Evolutionary conservation across 78 protist species (phyloP), one percentile per base, ranked within the genome.

Genomic region (Dictyostelium intermedium): DNA sequence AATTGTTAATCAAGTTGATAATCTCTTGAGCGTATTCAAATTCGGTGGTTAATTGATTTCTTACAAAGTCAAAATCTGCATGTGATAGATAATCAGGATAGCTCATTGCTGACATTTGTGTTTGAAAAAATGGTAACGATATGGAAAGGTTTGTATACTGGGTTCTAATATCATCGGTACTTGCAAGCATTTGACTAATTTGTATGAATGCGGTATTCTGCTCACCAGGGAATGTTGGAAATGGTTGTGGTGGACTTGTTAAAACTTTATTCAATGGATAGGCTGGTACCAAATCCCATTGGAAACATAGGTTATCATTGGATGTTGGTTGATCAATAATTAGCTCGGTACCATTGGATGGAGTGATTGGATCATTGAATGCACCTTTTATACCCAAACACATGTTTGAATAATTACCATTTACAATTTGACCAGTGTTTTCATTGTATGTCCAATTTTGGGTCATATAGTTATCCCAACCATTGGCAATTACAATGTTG

Each of bases 191-290:
- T 80, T 80, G 85, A 50, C 85, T 80, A 20, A 80, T 80, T 13
- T 43, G 41, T 18, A 35, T 32, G 45, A n/a, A 77, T 3, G 53
- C 61, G 9, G 53, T 77, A 37, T 20, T 14, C 43, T 16, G 63
- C 25, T 41, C 30, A 43, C 35, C 83, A 10, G 39, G 20, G 6
- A n/a, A 77, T 1, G 23, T 13, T 30, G 35, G 63, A 53, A 50
- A 80, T 32, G 63, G n/a, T 30, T 25, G 35, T 1, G 85, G 43
- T 3, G 63, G 73, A 3, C 9, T 23, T 3, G 63, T 25, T 43
- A 80, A 32, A 80, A 80, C 53, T 10, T 35, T 27, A 80, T 80
- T 32, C 23, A 80, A 32, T 50, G 85, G 85, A 50, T 30, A 80
- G 0, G 72, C 4, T 13, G 85, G 85, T 32, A 23, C 56, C 18